Evolutionary conservation across 306 rosid genomes (phyloP), one percentile per base, ranked within the genome.

Genomic region (Trichosanthes cucumerina): DNA sequence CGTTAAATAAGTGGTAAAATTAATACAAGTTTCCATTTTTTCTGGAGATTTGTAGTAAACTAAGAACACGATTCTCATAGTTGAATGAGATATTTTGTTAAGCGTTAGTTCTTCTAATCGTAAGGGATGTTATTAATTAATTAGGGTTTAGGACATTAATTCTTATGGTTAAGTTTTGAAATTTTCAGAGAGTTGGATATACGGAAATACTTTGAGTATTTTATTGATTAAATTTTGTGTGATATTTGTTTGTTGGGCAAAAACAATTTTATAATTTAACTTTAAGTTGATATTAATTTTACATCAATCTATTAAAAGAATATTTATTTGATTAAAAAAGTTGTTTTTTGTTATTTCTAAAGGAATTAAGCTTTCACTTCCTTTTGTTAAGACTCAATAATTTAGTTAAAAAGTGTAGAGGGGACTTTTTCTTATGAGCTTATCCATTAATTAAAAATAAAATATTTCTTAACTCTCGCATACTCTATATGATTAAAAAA

Each of bases 381-480:
- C 16, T 16, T 39, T 54, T 19, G 33, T 19, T 49, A 36, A 65
- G n/a, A 12, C 53, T 10, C 49, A 41, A 69, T 41, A 69, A 21
- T 69, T 66, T 63, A 65, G 46, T 65, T 65, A 65, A 65, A 65
- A 18, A 15, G 72, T 65, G 72, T 36, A 65, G 72, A 65, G 23
- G 46, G 6, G n/a, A 68, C 33, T 10, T 68, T n/a, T 10, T 39
- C 47, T 65, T 34, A 18, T 9, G 72, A 36, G 9, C 72, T 65
- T 65, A 65, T 65, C 72, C 72, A 36, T 63, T 6, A 65, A 34
- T 36, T 65, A 65, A 36, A 7, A 58, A 57, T 24, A 23, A 9
- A 24, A 23, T 10, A 2, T 9, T 2, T 57, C 33, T 57, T 9
- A 21, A 9, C 23, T 23, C 15, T 58, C 26, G 21, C 5, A 7